Percentiles rank a stretch among this genome's conserved stretches.
These are phyloP conservation scores for Aspergillus pseudotamarii DNA, from an alignment of 2,329 filamentous ascomycete species.

Conservation along the genomic window DNA sequence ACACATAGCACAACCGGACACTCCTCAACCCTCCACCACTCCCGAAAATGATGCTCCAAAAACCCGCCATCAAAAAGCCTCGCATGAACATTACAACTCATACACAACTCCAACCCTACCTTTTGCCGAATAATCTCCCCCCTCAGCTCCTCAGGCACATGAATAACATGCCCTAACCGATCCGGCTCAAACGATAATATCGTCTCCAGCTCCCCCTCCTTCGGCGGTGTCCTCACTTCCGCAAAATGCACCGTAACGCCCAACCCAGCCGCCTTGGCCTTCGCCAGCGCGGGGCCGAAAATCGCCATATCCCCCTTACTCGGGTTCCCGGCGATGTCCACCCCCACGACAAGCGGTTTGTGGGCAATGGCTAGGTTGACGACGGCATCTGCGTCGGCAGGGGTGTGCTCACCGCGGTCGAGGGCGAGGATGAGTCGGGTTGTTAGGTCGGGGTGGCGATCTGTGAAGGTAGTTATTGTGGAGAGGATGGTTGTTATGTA, in stretches of 20 bases:
- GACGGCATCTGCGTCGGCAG: slow-evolving; percentile 62
- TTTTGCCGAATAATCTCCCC: slow-evolving; percentile 55
- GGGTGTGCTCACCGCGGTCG: slow-evolving; percentile 65
- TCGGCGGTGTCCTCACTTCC: slow-evolving; percentile 63
- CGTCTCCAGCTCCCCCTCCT: slow-evolving; percentile 62
- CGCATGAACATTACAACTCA: slow-evolving; percentile 79
- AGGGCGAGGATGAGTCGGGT: slow-evolving; percentile 73
- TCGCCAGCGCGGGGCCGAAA: slow-evolving; percentile 62
- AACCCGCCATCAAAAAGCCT: slow-evolving; percentile 69
- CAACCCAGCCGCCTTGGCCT: slow-evolving; percentile 59
- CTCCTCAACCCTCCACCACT: slow-evolving; percentile 62
- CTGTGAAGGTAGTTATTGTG: slow-evolving; percentile 60
- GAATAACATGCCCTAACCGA: slow-evolving; percentile 77
- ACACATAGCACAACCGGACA: slow-evolving; percentile 70
- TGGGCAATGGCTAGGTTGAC: slow-evolving; percentile 65
- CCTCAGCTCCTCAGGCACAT: slow-evolving; percentile 66
- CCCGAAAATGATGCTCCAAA: slow-evolving; percentile 74
- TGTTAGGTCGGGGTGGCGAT: slow-evolving; percentile 50
- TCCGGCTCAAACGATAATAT: slow-evolving; percentile 69
- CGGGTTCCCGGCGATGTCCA: slow-evolving; percentile 81
- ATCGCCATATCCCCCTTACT: slow-evolving; percentile 61
- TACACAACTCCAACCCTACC: slow-evolving; percentile 73
- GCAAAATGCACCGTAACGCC: slow-evolving; percentile 77
- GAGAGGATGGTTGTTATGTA: slow-evolving; percentile 69
- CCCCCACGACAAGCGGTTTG: slow-evolving; percentile 63